Evolutionary conservation across 176 grass and related monocot species (phyloP).

Genomic region (Aegilops umbellulata): DNA sequence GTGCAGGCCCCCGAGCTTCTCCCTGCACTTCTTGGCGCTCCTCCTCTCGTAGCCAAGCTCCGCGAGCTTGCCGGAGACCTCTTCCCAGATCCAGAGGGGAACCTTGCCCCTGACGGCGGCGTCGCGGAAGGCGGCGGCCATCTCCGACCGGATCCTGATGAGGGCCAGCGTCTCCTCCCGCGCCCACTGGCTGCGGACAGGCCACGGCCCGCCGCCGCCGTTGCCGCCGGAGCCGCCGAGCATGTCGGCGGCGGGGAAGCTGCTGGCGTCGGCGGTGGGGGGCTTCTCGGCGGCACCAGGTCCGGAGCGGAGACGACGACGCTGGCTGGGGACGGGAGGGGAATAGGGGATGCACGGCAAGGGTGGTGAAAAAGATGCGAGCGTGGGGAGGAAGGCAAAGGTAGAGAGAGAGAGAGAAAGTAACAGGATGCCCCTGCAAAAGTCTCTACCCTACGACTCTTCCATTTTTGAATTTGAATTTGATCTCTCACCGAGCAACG

Average conservation of each 20-base stretch:
- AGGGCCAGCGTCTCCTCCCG: constrained; percentile 83
- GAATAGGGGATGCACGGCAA: background rate
- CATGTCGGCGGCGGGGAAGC: constrained; percentile 41
- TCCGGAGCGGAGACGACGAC: background rate
- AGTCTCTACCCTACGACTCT: background rate
- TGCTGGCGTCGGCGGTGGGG: background rate
- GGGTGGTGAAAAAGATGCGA: constrained; percentile 41
- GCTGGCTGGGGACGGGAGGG: background rate
- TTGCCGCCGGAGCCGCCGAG: constrained; percentile 6
- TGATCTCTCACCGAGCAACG: background rate
- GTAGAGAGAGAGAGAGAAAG: background rate
- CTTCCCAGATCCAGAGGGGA: constrained; percentile 95
- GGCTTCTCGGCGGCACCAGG: constrained; percentile 35
- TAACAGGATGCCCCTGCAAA: constrained; percentile 13
- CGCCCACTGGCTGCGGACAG: constrained; percentile 69
- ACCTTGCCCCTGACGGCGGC: constrained; percentile 60
- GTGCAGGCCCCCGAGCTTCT: constrained; percentile 92
- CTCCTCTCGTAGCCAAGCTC: constrained; percentile 76
- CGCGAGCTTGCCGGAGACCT: constrained; percentile 79
- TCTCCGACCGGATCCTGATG: constrained; percentile 98
- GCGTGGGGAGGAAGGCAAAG: constrained; percentile 1
- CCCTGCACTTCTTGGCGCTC: constrained; percentile 89
- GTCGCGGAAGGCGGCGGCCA: constrained; percentile 90
- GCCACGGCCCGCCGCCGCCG: constrained; percentile 13
- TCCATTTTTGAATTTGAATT: background rate